Evolutionary conservation across 179 eudicot species (phyloP).

Genomic region (Nepenthes alata): DNA sequence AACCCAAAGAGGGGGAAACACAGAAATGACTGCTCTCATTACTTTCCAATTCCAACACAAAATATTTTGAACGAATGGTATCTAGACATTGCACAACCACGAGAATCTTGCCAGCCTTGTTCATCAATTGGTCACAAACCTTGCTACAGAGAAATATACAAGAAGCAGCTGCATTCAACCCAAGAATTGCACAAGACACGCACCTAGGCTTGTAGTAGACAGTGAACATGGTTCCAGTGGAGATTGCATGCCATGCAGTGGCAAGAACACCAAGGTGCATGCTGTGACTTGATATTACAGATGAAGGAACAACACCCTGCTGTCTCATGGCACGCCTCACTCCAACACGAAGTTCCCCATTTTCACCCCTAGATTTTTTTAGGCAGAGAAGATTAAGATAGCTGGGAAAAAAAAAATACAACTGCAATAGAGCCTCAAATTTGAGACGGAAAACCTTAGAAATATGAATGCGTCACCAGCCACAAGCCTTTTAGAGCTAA

Average conservation of each 20-base stretch:
- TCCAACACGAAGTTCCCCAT: conserved; percentile 94
- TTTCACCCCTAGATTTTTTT: conserved; percentile 57
- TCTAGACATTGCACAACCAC: too few species aligned
- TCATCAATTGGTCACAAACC: too few species aligned
- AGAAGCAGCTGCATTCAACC: too few species aligned
- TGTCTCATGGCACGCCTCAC: conserved; percentile 96
- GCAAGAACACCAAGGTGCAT: conserved; percentile 99
- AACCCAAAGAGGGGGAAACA: too few species aligned
- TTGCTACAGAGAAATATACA: too few species aligned
- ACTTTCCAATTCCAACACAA: too few species aligned
- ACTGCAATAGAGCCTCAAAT: not conserved
- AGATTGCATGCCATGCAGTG: conserved; percentile 92
- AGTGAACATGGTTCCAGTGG: conserved; percentile 72
- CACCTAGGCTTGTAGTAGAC: conserved; percentile 98
- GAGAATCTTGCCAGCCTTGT: too few species aligned
- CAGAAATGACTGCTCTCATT: too few species aligned
- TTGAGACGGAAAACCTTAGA: conserved; percentile 46
- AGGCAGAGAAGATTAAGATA: not conserved
- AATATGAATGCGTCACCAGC: conserved; percentile 98
- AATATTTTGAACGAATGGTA: too few species aligned
- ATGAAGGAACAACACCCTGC: conserved; percentile 75
- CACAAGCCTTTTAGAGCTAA: conserved; percentile 92
- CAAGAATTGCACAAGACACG: conserved; percentile 2
- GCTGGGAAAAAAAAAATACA: not conserved
- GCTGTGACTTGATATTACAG: conserved; percentile 95